Evolutionary conservation across 495 filamentous ascomycete genomes (phyloP).

Genomic region (Cercophora newfieldiana): DNA sequence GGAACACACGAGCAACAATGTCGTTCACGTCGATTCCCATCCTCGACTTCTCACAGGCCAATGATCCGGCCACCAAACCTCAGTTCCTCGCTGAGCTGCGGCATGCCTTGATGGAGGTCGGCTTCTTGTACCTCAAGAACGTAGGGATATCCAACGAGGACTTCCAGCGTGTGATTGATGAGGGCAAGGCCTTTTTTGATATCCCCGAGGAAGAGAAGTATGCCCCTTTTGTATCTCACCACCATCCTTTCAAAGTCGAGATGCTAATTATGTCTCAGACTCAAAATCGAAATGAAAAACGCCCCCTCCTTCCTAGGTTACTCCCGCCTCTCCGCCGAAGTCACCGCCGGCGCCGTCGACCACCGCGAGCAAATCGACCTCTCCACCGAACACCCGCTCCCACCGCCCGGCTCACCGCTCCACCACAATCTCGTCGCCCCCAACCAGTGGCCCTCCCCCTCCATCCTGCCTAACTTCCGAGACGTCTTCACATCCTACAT

Average conservation of each 20-base stretch:
- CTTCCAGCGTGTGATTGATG: conserved; percentile 64
- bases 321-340: conserved; percentile 61
- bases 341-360: conserved; percentile 60
- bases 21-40: conserved; percentile 79
- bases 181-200: conserved; percentile 76
- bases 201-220: conserved; percentile 78
- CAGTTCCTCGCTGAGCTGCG: conserved; percentile 70
- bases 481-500: conserved; percentile 73
- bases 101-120: conserved; percentile 82
- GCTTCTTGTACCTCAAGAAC: conserved; percentile 90
- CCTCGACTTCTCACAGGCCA: conserved; percentile 70
- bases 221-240: background rate
- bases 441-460: conserved; percentile 83
- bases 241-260: background rate
- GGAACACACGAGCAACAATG: too few species aligned
- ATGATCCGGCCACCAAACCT: conserved; percentile 67
- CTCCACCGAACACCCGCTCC: conserved; percentile 70
- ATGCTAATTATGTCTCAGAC: conserved; percentile 37
- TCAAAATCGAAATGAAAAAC: conserved; percentile 90
- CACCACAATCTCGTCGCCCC: conserved; percentile 82
- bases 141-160: conserved; percentile 70
- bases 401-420: conserved; percentile 60
- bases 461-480: conserved; percentile 70
- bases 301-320: conserved; percentile 65
- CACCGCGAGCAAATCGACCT: conserved; percentile 92